Conservation (phyloP, 306 rosid genomes). For the Pueraria montana region DNA sequence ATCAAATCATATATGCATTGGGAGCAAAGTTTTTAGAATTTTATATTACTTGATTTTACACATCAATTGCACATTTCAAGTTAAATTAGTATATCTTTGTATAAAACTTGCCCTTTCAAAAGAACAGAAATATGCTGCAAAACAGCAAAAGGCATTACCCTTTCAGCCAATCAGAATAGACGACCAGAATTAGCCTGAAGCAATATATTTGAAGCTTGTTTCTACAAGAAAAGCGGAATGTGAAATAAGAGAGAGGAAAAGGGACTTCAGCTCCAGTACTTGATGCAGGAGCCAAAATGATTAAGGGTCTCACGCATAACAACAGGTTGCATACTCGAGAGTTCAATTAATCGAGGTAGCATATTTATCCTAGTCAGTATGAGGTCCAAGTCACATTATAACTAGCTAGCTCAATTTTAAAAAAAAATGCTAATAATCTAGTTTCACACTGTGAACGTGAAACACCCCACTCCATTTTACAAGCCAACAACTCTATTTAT, state of each 20-base stretch:
- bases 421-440: background rate
- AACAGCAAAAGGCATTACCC: background rate
- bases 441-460: constrained; percentile 17
- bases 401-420: background rate
- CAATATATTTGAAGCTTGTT: background rate
- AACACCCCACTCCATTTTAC: constrained; percentile 4
- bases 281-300: constrained; percentile 38
- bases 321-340: background rate
- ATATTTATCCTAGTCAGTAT: background rate
- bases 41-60: background rate
- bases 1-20: background rate
- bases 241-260: background rate
- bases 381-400: constrained; percentile 28
- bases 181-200: background rate
- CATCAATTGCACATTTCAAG: background rate
- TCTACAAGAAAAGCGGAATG: background rate
- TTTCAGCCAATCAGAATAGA: background rate
- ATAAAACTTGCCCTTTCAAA: background rate
- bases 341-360: constrained; percentile 24
- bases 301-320: constrained; percentile 16
- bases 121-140: background rate
- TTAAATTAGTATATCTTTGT: background rate
- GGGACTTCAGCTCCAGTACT: background rate
- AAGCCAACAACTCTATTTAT: constrained; percentile 37
- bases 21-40: background rate